These are phyloP conservation scores for Apiospora sp. DNA, from an alignment of 2,329 filamentous ascomycete genomes.

Conservation along the genomic window DNA sequence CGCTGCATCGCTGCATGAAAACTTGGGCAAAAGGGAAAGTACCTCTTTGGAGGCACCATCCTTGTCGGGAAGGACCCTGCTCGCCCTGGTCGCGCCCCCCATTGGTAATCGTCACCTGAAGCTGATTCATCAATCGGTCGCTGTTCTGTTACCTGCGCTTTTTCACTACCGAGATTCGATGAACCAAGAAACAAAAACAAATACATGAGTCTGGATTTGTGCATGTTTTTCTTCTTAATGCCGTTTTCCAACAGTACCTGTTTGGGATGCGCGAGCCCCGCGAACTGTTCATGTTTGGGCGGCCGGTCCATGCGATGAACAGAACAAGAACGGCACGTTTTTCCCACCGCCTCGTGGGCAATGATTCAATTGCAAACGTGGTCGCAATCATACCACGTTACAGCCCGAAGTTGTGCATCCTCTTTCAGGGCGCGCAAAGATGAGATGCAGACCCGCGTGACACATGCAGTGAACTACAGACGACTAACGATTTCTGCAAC, in stretches of 20 bases:
- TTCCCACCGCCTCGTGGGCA: not conserved
- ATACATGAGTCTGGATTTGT: not conserved
- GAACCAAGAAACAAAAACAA: not conserved
- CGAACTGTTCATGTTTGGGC: not conserved
- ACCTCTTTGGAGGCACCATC: not conserved
- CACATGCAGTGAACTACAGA: not conserved
- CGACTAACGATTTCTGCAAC: not conserved
- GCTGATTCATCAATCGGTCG: constrained; percentile 7
- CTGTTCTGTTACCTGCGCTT: not conserved
- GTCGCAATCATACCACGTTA: not conserved
- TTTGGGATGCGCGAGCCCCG: not conserved
- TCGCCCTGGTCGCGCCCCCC: not conserved
- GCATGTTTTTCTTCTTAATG: not conserved
- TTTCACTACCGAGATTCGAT: not conserved
- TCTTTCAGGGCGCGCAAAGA: not conserved
- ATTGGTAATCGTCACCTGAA: not conserved
- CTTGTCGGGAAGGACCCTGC: not conserved
- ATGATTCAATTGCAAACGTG: not conserved
- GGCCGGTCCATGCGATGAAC: not conserved
- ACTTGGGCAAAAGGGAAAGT: not conserved
- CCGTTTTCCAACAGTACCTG: not conserved
- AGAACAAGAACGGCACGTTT: not conserved
- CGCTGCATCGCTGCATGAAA: not conserved
- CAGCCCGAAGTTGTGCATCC: not conserved
- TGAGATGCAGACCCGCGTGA: not conserved